Evolutionary conservation across 2,329 filamentous ascomycete genomes (phyloP).

Genomic region (Daldinia sp.): DNA sequence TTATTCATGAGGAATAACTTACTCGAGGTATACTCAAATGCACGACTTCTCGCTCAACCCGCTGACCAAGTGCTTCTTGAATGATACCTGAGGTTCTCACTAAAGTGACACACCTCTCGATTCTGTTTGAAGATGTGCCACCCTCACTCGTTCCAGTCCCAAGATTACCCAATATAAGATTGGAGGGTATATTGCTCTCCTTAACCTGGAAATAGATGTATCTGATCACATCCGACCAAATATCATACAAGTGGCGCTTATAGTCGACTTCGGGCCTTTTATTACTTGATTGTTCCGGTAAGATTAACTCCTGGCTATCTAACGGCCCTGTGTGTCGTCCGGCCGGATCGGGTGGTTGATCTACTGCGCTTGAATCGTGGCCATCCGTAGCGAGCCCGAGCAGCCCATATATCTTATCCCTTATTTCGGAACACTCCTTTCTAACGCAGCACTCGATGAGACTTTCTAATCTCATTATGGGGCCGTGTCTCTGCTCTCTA

Average conservation of each 20-base stretch:
- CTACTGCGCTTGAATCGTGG: neutral
- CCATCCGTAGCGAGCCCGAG: neutral
- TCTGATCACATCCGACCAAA: neutral
- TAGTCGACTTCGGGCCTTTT: neutral
- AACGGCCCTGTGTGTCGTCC: neutral
- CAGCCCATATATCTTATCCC: neutral
- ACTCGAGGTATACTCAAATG: neutral
- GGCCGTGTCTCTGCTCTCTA: neutral
- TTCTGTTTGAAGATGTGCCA: neutral
- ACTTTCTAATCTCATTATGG: neutral
- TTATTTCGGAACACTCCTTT: neutral
- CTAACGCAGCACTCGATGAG: neutral
- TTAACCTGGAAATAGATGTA: neutral
- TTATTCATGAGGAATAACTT: neutral
- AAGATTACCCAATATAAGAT: neutral
- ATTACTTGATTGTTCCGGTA: neutral
- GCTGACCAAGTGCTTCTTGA: neutral
- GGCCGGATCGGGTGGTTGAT: neutral
- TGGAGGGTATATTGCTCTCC: neutral
- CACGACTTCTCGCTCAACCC: neutral
- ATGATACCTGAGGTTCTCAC: neutral
- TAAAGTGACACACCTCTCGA: neutral
- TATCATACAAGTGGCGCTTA: neutral
- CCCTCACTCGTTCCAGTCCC: neutral
- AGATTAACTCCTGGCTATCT: neutral